Conservation (phyloP, 768 basidiomycete species). For the Sarcomyxa edulis region DNA sequence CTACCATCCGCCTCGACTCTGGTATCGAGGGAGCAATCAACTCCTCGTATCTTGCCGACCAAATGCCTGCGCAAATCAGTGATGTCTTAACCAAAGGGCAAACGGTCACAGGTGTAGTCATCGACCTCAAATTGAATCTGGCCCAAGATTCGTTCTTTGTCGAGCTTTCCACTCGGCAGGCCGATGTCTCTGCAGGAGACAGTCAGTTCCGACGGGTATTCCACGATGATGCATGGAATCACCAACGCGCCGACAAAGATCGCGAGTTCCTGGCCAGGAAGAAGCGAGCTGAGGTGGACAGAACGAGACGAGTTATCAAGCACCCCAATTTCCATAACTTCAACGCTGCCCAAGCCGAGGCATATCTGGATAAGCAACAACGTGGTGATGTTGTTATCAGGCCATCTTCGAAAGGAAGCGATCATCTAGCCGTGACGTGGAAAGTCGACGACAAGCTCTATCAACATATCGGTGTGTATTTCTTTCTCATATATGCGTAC, state of each 20-base stretch:
- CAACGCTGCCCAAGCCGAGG: slow-evolving; percentile 85
- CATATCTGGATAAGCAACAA: slow-evolving; percentile 83
- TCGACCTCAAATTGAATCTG: slow-evolving; percentile 61
- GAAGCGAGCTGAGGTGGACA: slow-evolving; percentile 79
- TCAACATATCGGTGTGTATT: slow-evolving; percentile 84
- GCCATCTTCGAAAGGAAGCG: slow-evolving; percentile 88
- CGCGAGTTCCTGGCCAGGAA: slow-evolving; percentile 71
- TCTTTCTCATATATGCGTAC: too few relatives aligned
- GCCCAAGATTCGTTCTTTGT: slow-evolving; percentile 61
- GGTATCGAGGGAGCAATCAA: slow-evolving; percentile 84
- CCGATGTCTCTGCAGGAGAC: slow-evolving; percentile 61
- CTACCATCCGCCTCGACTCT: slow-evolving; percentile 81
- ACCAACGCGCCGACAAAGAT: slow-evolving; percentile 59
- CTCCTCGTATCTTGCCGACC: slow-evolving; percentile 51
- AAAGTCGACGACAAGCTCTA: slow-evolving; percentile 95
- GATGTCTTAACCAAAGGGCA: slow-evolving; percentile 71
- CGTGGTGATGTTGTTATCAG: slow-evolving; percentile 95
- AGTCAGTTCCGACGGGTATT: slow-evolving; percentile 53
- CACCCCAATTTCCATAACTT: slow-evolving; percentile 98
- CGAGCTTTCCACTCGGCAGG: slow-evolving; percentile 65
- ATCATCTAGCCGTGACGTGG: slow-evolving; percentile 98
- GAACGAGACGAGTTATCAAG: slow-evolving; percentile 83
- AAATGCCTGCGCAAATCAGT: slow-evolving; percentile 29
- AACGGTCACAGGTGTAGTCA: slow-evolving; percentile 73
- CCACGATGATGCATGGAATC: slow-evolving; percentile 62